Conservation (phyloP, 441 rosid species). For the Syzygium malaccense region DNA sequence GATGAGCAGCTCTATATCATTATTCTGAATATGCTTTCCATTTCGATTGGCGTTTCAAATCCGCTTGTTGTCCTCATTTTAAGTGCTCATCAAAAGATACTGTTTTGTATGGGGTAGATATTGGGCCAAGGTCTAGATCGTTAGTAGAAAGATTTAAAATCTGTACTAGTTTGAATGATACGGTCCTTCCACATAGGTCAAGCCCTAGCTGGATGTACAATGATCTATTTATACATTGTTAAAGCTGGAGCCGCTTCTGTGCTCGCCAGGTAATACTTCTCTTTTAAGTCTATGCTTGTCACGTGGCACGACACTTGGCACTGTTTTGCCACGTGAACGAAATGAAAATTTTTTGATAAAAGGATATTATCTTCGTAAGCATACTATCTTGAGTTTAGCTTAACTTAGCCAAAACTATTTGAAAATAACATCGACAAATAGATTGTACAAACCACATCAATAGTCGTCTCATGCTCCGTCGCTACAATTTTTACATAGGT, state of each 20-base stretch:
- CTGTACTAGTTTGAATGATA: not conserved
- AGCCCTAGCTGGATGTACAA: not conserved
- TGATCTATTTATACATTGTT: not conserved
- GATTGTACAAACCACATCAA: no score
- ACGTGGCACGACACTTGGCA: rapidly evolving
- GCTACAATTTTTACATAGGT: no score
- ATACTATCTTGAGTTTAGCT: no score
- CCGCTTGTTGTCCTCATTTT: not conserved
- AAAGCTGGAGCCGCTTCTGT: not conserved
- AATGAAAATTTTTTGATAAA: no score
- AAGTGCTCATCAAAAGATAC: no score
- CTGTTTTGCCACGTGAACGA: not conserved
- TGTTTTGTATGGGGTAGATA: not conserved
- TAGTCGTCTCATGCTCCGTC: no score
- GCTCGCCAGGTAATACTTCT: not conserved
- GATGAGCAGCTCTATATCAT: not conserved
- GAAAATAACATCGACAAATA: no score
- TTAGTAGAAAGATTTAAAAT: not conserved
- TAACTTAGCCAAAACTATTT: no score
- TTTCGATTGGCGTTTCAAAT: not conserved
- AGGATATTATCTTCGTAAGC: no score
- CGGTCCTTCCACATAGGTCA: not conserved
- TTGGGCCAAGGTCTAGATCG: not conserved
- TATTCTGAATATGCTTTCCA: not conserved
- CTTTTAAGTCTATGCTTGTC: not conserved